Base-by-base conservation (phyloP, 2,329 filamentous ascomycete species). In the Cladophialophora bantiana region DNA sequence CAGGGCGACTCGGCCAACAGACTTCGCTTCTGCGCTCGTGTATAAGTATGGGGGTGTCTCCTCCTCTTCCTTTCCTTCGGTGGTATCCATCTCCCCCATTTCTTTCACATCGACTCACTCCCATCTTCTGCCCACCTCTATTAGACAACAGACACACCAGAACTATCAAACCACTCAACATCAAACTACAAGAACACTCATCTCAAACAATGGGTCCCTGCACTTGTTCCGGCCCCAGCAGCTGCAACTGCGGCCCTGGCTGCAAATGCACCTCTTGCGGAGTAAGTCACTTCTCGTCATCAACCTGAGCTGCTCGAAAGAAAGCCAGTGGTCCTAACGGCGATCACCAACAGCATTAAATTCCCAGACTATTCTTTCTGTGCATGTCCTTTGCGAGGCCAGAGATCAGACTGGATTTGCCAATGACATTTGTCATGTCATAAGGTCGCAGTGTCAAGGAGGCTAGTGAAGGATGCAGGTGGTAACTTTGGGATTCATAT, bases 241-340 rank as follows among this genome's bases (percentile, higher is more conserved):
- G 7, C 59, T 68, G 66, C 62, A 55, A 61, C 15, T 68, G 66
- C 63, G 66, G 66, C 58, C 13, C 62, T 42, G 53, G 54, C 12
- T 68, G 66, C 59, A 59, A 68, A 62, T 68, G 66, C 54, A 62
- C 66, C 13, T 42, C 66, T 7, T 68, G 66, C 55, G 66, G 66
- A 10, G 62, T 65, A 63, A 56, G 66, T 68, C 20, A 9, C 7
- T 50, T 3, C 18, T 7, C 12, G 5, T 9, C 9, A 38, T 26
- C 3, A 50, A 50, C 3, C 7, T 26, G 45, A 50, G 20, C 20
- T 2, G 7, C 7, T 20, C 26, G 6, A 20, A 26, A 50, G 45
- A 26, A 50, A 50, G 45, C 18, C 45, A 50, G 45, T 50, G 2
- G 45, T 50, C 18, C 45, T 50, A 20, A 50, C 45, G n/a, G 3